Evolutionary conservation across 2,329 filamentous ascomycete genomes (phyloP).

Genomic region (Phaeomoniella chlamydospora): DNA sequence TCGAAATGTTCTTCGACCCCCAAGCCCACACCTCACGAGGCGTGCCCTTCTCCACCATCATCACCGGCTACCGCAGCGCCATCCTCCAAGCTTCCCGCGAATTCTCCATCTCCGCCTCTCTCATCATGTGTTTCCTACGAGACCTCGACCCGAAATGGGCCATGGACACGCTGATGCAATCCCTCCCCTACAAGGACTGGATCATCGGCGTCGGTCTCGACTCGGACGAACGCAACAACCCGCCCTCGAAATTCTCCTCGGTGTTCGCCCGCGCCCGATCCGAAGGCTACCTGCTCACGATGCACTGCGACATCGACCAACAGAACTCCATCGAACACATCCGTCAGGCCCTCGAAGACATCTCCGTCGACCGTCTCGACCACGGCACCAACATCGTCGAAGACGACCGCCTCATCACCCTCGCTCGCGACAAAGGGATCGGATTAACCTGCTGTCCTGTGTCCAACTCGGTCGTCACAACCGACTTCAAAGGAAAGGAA

Average conservation of each 20-base stretch:
- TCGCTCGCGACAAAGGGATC: constrained; percentile 5
- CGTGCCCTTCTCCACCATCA: constrained; percentile 47
- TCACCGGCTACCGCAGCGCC: constrained; percentile 48
- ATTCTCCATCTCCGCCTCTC: constrained; percentile 48
- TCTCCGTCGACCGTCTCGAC: constrained; percentile 12
- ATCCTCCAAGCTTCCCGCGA: constrained; percentile 45
- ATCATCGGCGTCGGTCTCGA: constrained; percentile 13
- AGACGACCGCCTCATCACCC: constrained; percentile 5
- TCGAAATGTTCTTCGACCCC: constrained; percentile 70
- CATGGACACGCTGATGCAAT: constrained; percentile 10
- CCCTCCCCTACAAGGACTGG: constrained; percentile 9
- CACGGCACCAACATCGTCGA: constrained; percentile 12
- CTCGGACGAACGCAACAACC: constrained; percentile 11
- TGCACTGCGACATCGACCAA: constrained; percentile 38
- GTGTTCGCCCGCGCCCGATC: constrained; percentile 11
- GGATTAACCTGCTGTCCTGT: constrained; percentile 12
- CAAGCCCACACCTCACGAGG: constrained; percentile 56
- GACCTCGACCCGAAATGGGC: constrained; percentile 10
- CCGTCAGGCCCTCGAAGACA: constrained; percentile 14
- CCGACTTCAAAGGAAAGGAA: constrained; percentile 9
- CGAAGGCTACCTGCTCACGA: constrained; percentile 31
- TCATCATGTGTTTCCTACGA: constrained; percentile 60
- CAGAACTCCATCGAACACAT: constrained; percentile 32
- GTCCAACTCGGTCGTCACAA: constrained; percentile 10
- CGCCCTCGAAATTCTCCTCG: constrained; percentile 10